Evolutionary conservation across 306 rosid species (phyloP), one percentile per base, ranked within the genome.

Genomic region (Corylus avellana): DNA sequence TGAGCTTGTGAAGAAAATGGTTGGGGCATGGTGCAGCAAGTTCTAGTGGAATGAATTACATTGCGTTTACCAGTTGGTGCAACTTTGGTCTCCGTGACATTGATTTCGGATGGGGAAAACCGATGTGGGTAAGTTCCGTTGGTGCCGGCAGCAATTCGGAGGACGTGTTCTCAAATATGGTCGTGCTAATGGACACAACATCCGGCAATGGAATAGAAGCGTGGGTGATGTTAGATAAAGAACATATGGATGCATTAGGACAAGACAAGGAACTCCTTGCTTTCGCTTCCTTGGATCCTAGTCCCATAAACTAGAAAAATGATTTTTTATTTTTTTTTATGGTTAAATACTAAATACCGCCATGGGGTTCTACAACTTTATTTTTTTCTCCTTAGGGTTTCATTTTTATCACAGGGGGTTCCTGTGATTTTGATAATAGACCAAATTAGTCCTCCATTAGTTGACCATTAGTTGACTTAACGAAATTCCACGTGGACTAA

Each of bases 21-120:
- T 11, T n/a, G 37, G 8, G 35, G 74, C 49, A 27, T 16, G 66
- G 37, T 14, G 20, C 20, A 32, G 37, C 58, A 72, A 14, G 78
- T 29, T n/a, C 11, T 35, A 25, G 4, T 25, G 69, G 27, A 47
- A 59, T 58, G 69, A 54, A 77, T 14, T 78, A 54, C 35, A 68
- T 77, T 22, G 55, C 54, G 4, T 77, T 68, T 57, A 67, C 55
- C 16, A 77, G 80, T 42, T 51, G 39, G 79, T 64, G 73, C 49
- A 32, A 73, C 22, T 67, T 55, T 64, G 80, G 75, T 64, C 47
- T 51, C 27, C 54, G 68, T 25, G 44, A 69, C 17, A 54, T 54
- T 6, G 68, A 77, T 32, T 77, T 77, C 22, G 69, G 80, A n/a
- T 77, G 80, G 80, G 80, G 80, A 67, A 77, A 67, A 12, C 80